Percentiles rank a stretch among this genome's conserved stretches.
These are phyloP conservation scores for Baudoinia panamericana DNA, from an alignment of 495 filamentous ascomycete genomes.

Conservation along the genomic window DNA sequence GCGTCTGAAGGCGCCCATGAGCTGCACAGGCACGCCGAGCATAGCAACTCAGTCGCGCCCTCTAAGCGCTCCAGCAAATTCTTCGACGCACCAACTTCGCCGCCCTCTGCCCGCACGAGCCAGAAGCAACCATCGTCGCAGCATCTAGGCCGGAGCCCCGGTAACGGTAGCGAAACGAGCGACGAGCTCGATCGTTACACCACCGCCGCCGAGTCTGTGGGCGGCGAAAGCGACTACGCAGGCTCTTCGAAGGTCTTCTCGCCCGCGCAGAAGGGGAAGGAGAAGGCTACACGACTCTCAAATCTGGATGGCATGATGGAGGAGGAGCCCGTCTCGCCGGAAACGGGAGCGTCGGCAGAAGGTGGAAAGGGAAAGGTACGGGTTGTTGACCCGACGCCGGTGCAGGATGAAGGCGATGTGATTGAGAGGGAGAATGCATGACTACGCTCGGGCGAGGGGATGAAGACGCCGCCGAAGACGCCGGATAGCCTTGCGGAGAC, in stretches of 20 bases:
- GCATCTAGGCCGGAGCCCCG: neutral
- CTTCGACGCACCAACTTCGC: constrained; percentile 8
- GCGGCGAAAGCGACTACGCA: neutral
- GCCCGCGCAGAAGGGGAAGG: constrained; percentile 8
- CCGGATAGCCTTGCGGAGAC: constrained; percentile 7
- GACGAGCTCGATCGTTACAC: constrained; percentile 3
- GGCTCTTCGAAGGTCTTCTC: neutral
- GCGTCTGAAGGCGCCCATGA: constrained; percentile 5
- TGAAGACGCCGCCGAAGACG: neutral
- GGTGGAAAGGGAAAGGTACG: neutral
- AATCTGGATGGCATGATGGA: constrained; percentile 11
- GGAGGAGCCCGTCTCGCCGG: neutral
- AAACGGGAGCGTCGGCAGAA: neutral
- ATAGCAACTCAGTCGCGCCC: neutral
- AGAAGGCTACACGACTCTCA: constrained; percentile 3
- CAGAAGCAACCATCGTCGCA: neutral
- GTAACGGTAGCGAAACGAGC: constrained; percentile 2
- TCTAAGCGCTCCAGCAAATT: neutral
- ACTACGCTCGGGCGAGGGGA: neutral
- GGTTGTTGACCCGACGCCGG: neutral
- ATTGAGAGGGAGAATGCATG: neutral
- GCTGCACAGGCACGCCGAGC: constrained; percentile 14
- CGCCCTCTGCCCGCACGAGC: neutral
- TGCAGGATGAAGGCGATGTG: constrained; percentile 1
- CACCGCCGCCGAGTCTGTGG: constrained; percentile 10